Percentiles rank a stretch among this genome's conserved stretches.
These are phyloP conservation scores for Pseudomicrostroma phylloplanum DNA, from an alignment of 1,284 basidiomycete genomes.

Conservation along the genomic window DNA sequence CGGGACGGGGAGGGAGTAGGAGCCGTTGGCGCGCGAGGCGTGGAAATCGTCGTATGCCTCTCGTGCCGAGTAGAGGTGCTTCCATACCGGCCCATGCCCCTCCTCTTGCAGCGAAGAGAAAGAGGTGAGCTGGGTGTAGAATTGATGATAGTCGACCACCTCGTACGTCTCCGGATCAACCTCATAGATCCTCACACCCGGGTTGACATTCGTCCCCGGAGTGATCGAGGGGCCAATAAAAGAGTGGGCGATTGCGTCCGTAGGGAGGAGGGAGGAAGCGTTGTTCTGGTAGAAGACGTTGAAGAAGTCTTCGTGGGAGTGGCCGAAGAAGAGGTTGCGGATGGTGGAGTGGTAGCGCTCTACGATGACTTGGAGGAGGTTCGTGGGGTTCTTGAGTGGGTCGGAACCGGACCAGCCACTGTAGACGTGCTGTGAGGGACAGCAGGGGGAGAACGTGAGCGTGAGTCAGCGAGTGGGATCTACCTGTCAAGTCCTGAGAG, in stretches of 20 bases:
- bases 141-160: conserved; percentile 43
- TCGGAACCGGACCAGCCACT: conserved; percentile 54
- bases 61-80: conserved; percentile 67
- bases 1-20: conserved; percentile 11
- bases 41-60: conserved; percentile 61
- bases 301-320: conserved; percentile 73
- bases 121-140: conserved; percentile 34
- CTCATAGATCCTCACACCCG: conserved; percentile 72
- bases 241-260: conserved; percentile 10
- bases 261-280: background rate
- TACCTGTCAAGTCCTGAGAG: no score
- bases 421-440: conserved; percentile 49
- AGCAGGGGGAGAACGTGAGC: no score
- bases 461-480: no score
- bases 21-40: conserved; percentile 11
- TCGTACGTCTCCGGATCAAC: conserved; percentile 60
- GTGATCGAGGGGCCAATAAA: conserved; percentile 65
- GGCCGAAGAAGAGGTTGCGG: conserved; percentile 72
- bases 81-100: conserved; percentile 62
- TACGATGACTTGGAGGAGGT: conserved; percentile 57
- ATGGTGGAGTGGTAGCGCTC: conserved; percentile 72
- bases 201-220: conserved; percentile 68
- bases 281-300: conserved; percentile 64
- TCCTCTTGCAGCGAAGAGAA: conserved; percentile 54
- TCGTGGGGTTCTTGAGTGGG: conserved; percentile 54